phyloP scores from a whole-genome alignment of 495 filamentous ascomycete species.

The Massariosphaeria phaeospora region DNA sequence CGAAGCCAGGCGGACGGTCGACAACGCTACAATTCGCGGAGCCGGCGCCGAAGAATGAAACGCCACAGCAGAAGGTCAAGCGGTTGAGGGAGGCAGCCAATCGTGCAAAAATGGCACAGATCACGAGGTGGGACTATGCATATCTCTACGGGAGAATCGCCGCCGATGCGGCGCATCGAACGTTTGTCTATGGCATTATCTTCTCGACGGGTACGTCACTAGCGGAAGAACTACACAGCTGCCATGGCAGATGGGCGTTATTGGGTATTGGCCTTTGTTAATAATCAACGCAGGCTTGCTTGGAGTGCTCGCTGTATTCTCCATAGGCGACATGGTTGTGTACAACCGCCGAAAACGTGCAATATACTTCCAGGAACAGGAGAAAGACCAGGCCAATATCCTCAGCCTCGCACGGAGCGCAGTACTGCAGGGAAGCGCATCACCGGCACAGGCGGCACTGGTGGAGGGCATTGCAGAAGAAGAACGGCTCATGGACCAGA shows the following conservation, averaged over 20 bases:
- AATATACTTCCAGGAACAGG: constrained; percentile 36
- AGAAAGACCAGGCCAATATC: constrained; percentile 31
- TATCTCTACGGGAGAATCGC: constrained; percentile 55
- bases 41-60: constrained; percentile 54
- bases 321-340: constrained; percentile 77
- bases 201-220: constrained; percentile 64
- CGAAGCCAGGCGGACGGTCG: constrained; percentile 47
- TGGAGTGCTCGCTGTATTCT: constrained; percentile 69
- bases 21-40: constrained; percentile 34
- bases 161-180: constrained; percentile 79
- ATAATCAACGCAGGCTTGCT: constrained; percentile 43
- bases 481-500: constrained; percentile 19
- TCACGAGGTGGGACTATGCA: constrained; percentile 57
- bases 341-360: constrained; percentile 67
- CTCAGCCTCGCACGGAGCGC: constrained; percentile 33
- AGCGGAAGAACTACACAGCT: not conserved
- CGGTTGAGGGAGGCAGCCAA: constrained; percentile 77
- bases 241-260: not conserved
- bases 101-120: constrained; percentile 59
- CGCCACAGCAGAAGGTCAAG: constrained; percentile 82
- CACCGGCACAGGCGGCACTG: constrained; percentile 32
- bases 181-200: constrained; percentile 70
- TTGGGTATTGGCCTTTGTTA: too few species aligned
- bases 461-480: constrained; percentile 34
- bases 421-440: constrained; percentile 25